Percentiles rank a stretch among this genome's conserved stretches.
Conservation (phyloP, 2,329 filamentous ascomycete genomes). For the Fusarium poae region DNA sequence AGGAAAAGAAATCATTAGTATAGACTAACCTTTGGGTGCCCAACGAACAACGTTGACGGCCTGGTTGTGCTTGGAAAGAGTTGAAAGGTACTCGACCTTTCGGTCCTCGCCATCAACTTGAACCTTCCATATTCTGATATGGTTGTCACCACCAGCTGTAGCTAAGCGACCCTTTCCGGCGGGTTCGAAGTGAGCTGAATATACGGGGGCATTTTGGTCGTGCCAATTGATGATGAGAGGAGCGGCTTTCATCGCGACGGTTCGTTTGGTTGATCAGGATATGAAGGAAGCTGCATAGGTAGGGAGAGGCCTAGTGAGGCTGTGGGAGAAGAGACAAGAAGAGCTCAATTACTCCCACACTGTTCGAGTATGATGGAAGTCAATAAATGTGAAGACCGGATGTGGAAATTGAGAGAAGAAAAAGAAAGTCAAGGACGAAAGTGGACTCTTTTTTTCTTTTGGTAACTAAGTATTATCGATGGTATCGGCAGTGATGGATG, state of each 20-base stretch:
- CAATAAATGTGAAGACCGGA: conserved; percentile 4
- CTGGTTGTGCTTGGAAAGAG: conserved; percentile 92
- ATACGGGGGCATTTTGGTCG: conserved; percentile 95
- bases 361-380: conserved; percentile 24
- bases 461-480: conserved; percentile 29
- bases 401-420: conserved; percentile 13
- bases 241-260: conserved; percentile 86
- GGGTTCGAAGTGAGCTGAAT: conserved; percentile 96
- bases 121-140: conserved; percentile 95
- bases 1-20: background rate
- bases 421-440: conserved; percentile 17
- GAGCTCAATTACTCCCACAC: conserved; percentile 36
- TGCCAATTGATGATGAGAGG: conserved; percentile 99
- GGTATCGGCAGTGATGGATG: conserved; percentile 42
- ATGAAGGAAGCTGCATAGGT: conserved; percentile 51
- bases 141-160: conserved; percentile 95
- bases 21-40: conserved; percentile 83
- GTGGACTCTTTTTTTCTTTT: conserved; percentile 19
- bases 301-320: conserved; percentile 41
- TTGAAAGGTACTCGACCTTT: conserved; percentile 91
- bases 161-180: conserved; percentile 91
- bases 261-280: conserved; percentile 45
- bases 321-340: conserved; percentile 38
- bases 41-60: conserved; percentile 98
- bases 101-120: conserved; percentile 86